Conservation (phyloP, 768 basidiomycete genomes). For the Kwoniella bestiolae region DNA sequence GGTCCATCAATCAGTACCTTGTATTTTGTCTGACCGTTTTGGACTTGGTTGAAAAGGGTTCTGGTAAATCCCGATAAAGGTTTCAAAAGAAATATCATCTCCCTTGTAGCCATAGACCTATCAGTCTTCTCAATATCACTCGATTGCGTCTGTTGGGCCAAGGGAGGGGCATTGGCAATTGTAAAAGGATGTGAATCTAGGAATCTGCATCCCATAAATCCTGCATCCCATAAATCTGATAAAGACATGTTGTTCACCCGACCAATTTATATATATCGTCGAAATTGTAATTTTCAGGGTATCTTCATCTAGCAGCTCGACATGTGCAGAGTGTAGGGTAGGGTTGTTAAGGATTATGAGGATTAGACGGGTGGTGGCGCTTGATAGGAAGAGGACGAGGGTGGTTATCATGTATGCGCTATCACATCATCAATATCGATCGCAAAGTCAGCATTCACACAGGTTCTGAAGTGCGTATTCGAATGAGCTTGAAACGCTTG, state of each 20-base stretch:
- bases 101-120: too few relatives aligned
- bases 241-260: conserved; percentile 57
- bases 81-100: conserved; percentile 54
- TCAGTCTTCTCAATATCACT: too few relatives aligned
- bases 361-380: conserved; percentile 34
- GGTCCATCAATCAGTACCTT: conserved; percentile 40
- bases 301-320: conserved; percentile 46
- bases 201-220: conserved; percentile 33
- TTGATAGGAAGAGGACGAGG: conserved; percentile 51
- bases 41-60: conserved; percentile 38
- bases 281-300: conserved; percentile 39
- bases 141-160: conserved; percentile 38
- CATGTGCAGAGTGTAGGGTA: conserved; percentile 40
- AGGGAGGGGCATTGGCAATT: conserved; percentile 47
- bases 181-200: conserved; percentile 58
- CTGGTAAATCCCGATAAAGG: conserved; percentile 32
- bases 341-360: conserved; percentile 16
- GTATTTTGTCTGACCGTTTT: conserved; percentile 55
- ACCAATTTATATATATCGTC: conserved; percentile 52
- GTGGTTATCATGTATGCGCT: conserved; percentile 47
- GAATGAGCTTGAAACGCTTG: too few relatives aligned
- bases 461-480: too few relatives aligned
- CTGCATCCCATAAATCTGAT: conserved; percentile 48
- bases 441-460: background rate
- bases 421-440: background rate